These are phyloP conservation scores for Skeletonema tropicum DNA, from an alignment of 108 stramenopile species.

Conservation along the genomic window DNA sequence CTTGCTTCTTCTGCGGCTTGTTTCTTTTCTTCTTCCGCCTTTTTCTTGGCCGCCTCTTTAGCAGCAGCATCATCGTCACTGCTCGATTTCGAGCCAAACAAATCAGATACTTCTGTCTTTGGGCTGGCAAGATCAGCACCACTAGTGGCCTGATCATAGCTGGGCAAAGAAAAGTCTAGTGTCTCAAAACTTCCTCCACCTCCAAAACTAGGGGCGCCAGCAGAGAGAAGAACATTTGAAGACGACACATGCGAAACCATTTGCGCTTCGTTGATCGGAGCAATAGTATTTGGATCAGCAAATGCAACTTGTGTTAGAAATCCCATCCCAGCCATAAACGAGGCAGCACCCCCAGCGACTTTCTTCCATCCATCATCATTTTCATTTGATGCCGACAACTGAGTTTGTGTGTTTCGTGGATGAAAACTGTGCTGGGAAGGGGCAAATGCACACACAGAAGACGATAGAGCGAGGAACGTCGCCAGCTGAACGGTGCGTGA, in stretches of 20 bases:
- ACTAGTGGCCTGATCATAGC: slow-evolving; percentile 55
- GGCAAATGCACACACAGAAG: slow-evolving; percentile 21
- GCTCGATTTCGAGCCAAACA: slow-evolving; percentile 32
- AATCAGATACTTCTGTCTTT: slow-evolving; percentile 40
- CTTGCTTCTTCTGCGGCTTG: slow-evolving; percentile 40
- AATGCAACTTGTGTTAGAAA: slow-evolving; percentile 49
- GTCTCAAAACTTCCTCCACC: slow-evolving; percentile 55
- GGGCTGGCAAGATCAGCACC: slow-evolving; percentile 19
- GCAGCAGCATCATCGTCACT: slow-evolving; percentile 51
- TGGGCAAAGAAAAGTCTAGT: slow-evolving; percentile 81
- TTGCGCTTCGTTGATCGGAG: slow-evolving; percentile 10
- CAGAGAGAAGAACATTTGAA: slow-evolving; percentile 32
- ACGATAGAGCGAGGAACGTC: slow-evolving; percentile 25
- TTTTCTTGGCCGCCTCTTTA: slow-evolving; percentile 31
- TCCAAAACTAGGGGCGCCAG: slow-evolving; percentile 47
- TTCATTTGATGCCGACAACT: slow-evolving; percentile 12
- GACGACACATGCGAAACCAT: slow-evolving; percentile 10
- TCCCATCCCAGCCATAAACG: slow-evolving; percentile 42
- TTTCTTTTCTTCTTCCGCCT: slow-evolving; percentile 21
- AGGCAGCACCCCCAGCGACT: slow-evolving; percentile 32
- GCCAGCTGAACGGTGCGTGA: slow-evolving; percentile 28
- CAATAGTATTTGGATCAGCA: slow-evolving; percentile 35
- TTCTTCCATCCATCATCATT: slow-evolving; percentile 42
- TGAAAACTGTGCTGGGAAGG: slow-evolving; percentile 3
- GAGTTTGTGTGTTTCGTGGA: slow-evolving; percentile 13